phyloP scores from a whole-genome alignment of 331 rosid genomes.

The Malus hybrid region DNA sequence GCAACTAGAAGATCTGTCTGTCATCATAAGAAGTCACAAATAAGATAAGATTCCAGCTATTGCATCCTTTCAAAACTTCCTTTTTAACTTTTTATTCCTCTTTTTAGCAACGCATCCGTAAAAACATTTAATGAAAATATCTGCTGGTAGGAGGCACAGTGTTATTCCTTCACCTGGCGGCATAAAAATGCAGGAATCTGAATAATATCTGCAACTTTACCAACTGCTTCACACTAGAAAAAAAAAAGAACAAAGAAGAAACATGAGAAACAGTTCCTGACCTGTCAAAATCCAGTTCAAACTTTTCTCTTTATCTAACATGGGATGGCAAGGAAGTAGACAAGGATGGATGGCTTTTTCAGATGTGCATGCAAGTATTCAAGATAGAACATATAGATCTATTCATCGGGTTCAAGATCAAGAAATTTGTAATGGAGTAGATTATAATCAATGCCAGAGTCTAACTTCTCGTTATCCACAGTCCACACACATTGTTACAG shows the following conservation, averaged over 20 bases:
- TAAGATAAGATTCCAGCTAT: conserved; percentile 2
- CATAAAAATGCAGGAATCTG: conserved; percentile 98
- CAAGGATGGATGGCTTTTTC: not conserved
- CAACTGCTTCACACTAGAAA: conserved; percentile 82
- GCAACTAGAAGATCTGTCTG: conserved; percentile 98
- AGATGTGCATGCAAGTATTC: not conserved
- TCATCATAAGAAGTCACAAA: conserved; percentile 25
- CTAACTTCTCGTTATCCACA: too few species aligned
- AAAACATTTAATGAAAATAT: not conserved
- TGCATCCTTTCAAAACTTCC: not conserved
- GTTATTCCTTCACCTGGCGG: conserved; percentile 66
- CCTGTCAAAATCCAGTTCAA: not conserved
- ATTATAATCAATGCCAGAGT: not conserved
- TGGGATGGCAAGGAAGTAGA: not conserved
- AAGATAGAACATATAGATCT: not conserved
- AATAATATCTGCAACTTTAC: conserved; percentile 88
- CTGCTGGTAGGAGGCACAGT: not conserved
- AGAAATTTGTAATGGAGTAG: not conserved
- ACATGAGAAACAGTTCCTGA: conserved; percentile 3
- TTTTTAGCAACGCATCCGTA: not conserved
- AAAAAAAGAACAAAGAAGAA: conserved; percentile 13
- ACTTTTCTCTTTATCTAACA: not conserved
- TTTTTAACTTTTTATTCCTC: not conserved
- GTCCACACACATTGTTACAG: not conserved
- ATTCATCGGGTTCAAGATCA: not conserved